Percentiles rank a stretch among this genome's conserved stretches.
Evolutionary conservation across 2,329 filamentous ascomycete genomes (phyloP).

Genomic region (Rutstroemia sp.): DNA sequence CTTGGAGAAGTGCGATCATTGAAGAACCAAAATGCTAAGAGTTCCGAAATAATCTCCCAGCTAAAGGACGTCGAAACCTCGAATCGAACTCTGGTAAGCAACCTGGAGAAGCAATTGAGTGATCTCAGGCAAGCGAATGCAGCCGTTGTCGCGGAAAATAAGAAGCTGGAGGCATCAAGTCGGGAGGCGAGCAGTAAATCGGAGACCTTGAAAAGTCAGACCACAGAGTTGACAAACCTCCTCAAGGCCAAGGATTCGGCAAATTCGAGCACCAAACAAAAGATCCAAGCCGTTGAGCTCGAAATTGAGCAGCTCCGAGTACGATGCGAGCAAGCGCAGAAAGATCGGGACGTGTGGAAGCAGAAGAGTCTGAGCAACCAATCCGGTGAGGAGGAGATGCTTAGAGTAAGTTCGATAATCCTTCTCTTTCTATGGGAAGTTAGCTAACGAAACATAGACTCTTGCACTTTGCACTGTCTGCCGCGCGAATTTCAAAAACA

Average conservation of each 20-base stretch:
- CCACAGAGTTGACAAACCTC: conserved; percentile 66
- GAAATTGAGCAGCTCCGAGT: conserved; percentile 76
- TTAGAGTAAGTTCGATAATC: conserved; percentile 59
- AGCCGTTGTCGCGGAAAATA: conserved; percentile 64
- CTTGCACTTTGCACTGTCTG: conserved; percentile 88
- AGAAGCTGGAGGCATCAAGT: conserved; percentile 64
- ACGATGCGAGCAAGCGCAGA: conserved; percentile 69
- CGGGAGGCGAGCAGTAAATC: conserved; percentile 62
- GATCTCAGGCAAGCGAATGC: conserved; percentile 75
- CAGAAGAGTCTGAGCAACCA: conserved; percentile 73
- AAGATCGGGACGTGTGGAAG: conserved; percentile 81
- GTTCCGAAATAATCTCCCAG: conserved; percentile 86
- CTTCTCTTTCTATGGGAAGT: conserved; percentile 10
- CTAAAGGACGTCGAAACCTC: conserved; percentile 84
- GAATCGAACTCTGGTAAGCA: conserved; percentile 67
- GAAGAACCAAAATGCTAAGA: conserved; percentile 78
- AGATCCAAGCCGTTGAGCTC: conserved; percentile 55
- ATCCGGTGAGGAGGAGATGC: conserved; percentile 74
- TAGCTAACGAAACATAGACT: conserved; percentile 43
- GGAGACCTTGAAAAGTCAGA: conserved; percentile 68
- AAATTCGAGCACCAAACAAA: conserved; percentile 44
- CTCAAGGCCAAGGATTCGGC: conserved; percentile 69
- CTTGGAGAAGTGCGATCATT: conserved; percentile 73
- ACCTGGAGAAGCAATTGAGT: conserved; percentile 83
- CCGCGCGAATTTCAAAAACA: conserved; percentile 89